Evolutionary conservation across 441 rosid genomes (phyloP), one percentile per base, ranked within the genome.

Genomic region (Gossypium trilobum): DNA sequence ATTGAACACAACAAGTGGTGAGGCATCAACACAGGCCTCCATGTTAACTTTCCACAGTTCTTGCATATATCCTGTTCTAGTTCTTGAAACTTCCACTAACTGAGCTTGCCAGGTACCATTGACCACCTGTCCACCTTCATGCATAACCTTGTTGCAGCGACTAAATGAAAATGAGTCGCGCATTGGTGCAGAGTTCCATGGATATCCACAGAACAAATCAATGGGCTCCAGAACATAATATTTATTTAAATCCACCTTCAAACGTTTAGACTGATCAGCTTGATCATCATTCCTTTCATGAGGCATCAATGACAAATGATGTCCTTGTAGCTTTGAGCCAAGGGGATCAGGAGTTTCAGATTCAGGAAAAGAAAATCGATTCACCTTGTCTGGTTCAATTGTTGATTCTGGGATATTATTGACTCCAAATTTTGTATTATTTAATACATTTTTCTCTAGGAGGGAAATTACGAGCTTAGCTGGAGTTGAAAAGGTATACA

Each of bases 1-100:
- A 77, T 80, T 87, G 71, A 86, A 77, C 62, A 92, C 96, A 64
- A 92, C 69, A 56, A 92, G 82, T 48, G 96, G 97, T 1, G 99
- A 94, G 70, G 97, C 94, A 85, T 94, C 99, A 68, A 92, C 93
- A 76, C 99, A 94, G 74, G 97, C 89, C 69, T 82, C 92, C 97
- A 91, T 85, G 77, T 80, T 81, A 83, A 86, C 93, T 84, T 89
- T 91, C 97, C 99, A 94, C 67, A 89, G 55, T 78, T 88, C 87
- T 70, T 77, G 73, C 71, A 94, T 64, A 75, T 66, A 80, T 71
- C 80, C 81, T 66, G 80, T 76, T 70, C 81, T 77, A 62, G 80
- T 75, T 76, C 81, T 78, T 65, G 86, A 80, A 80, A 74, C 70
- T 78, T 87, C 84, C 68, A 78, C 39, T 5, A 77, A 80, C 82